phyloP scores from a whole-genome alignment of 345 rosid genomes.

The Acer negundo region DNA sequence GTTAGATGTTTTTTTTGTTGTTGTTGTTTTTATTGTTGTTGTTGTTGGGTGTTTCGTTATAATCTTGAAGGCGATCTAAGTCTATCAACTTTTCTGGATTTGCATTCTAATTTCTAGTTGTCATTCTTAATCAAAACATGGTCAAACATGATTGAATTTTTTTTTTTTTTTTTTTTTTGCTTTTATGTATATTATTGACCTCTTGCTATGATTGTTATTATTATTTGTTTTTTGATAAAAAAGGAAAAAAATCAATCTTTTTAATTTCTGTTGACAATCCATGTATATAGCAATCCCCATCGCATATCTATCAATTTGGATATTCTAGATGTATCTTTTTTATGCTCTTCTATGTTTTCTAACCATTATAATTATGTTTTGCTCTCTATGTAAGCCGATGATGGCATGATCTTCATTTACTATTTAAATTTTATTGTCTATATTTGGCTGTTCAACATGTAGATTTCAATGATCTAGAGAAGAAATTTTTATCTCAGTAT shows the following conservation, averaged over 20 bases:
- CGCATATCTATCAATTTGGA: not conserved
- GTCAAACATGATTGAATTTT: not conserved
- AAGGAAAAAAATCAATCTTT: not conserved
- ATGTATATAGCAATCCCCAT: not conserved
- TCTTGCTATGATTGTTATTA: not conserved
- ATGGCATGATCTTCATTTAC: not conserved
- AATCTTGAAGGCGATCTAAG: conserved; percentile 12
- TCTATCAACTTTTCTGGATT: not conserved
- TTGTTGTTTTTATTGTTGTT: not conserved
- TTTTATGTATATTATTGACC: not conserved
- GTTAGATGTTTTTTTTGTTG: conserved; percentile 9
- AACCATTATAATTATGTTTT: not conserved
- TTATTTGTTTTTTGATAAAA: too few species aligned
- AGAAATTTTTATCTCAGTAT: not conserved
- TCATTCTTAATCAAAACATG: not conserved
- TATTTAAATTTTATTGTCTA: not conserved
- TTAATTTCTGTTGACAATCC: too few species aligned
- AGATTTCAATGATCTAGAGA: conserved; percentile 12
- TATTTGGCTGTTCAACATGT: not conserved
- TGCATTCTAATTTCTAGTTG: not conserved
- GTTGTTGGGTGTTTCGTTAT: conserved; percentile 4
- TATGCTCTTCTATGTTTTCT: not conserved
- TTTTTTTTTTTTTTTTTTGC: not conserved
- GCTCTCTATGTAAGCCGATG: not conserved
- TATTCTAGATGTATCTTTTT: conserved; percentile 10